Percentiles rank a stretch among this genome's conserved stretches.
Conservation (phyloP, 331 rosid species). For the Rosa hybrid region DNA sequence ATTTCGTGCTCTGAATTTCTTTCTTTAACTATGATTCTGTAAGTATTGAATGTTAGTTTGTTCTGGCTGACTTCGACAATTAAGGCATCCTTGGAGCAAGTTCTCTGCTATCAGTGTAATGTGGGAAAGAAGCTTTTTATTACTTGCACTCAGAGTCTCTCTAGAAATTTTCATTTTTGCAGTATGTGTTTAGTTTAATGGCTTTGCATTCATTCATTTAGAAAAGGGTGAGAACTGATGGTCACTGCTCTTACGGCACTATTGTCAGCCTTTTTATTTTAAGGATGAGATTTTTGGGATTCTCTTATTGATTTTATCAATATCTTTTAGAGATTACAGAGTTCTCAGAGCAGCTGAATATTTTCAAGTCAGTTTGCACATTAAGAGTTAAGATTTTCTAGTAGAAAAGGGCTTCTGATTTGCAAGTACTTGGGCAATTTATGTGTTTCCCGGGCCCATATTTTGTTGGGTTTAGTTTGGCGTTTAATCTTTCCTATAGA, state of each 20-base stretch:
- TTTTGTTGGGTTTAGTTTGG: neutral
- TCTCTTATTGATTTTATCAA: neutral
- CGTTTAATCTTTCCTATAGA: neutral
- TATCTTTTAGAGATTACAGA: neutral
- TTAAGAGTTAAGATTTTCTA: neutral
- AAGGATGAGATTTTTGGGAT: no score
- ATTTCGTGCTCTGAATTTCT: neutral
- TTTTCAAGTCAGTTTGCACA: neutral
- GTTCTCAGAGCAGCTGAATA: neutral
- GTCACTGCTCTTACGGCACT: no score
- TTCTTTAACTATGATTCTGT: neutral
- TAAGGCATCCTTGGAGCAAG: neutral
- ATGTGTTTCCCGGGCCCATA: neutral
- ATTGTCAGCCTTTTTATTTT: no score
- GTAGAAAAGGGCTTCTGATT: neutral
- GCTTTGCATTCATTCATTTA: neutral
- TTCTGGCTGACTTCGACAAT: neutral
- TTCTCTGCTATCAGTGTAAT: neutral
- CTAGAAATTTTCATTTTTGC: neutral
- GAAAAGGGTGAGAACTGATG: no score
- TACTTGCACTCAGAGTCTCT: neutral
- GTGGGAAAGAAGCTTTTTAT: neutral
- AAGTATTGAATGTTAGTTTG: neutral
- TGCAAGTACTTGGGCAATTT: neutral
- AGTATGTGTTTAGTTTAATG: neutral